A percentile compares a stretch with the other conserved stretches of the same genome.
phyloP scores from a whole-genome alignment of 345 rosid species.

The Aquilaria sinensis region DNA sequence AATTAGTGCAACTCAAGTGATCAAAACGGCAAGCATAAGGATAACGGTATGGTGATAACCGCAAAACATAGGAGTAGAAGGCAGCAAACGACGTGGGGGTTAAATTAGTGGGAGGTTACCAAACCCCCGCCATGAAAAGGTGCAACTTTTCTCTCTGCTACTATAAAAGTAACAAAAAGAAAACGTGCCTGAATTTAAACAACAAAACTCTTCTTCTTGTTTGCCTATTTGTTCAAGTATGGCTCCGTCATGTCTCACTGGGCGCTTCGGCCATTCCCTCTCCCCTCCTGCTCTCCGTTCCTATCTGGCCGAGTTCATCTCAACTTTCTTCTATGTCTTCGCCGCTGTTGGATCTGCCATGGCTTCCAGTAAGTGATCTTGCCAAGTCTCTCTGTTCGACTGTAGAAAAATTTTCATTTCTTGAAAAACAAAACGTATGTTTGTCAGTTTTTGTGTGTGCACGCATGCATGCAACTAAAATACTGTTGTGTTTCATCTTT shows the following conservation, averaged over 20 bases:
- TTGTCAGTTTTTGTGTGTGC: neutral
- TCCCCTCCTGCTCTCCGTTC: constrained; percentile 50
- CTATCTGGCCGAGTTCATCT: constrained; percentile 83
- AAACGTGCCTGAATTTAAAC: neutral
- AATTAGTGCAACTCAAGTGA: no score
- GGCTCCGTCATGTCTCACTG: constrained; percentile 37
- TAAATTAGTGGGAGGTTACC: constrained; percentile 10
- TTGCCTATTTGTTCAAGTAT: constrained; percentile 21
- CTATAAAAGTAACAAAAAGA: constrained; percentile 1
- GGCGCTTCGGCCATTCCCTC: constrained; percentile 43
- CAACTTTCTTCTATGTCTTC: constrained; percentile 81
- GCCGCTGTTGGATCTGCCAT: constrained; percentile 81
- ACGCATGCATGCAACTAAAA: no score
- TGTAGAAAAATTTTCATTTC: no score
- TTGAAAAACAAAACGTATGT: no score
- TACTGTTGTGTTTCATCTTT: no score
- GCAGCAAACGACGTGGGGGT: constrained; percentile 8
- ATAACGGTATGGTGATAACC: constrained; percentile 1
- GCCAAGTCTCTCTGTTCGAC: neutral
- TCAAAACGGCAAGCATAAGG: neutral
- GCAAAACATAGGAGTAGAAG: neutral
- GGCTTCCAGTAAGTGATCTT: constrained; percentile 51
- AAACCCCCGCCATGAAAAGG: neutral
- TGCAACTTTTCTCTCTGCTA: constrained; percentile 4
- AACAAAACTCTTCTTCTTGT: neutral